These are phyloP conservation scores for Aspergillus vadensis DNA, from an alignment of 2,329 filamentous ascomycete genomes.

Conservation along the genomic window DNA sequence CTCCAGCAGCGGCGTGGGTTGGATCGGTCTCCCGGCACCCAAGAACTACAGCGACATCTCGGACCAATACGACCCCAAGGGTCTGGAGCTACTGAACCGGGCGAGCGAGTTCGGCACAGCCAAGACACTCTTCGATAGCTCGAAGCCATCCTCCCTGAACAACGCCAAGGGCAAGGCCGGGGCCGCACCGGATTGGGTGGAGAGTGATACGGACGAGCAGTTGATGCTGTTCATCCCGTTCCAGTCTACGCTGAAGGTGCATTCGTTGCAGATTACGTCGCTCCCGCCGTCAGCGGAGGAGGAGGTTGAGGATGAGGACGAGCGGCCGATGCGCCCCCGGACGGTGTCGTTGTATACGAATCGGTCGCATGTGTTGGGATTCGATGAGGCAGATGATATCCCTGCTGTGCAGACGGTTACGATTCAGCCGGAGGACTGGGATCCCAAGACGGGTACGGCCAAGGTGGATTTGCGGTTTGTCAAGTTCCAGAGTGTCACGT, in stretches of 20 bases:
- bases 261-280: slow-evolving; percentile 84
- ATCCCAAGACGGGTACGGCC: slow-evolving; percentile 68
- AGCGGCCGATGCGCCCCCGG: slow-evolving; percentile 76
- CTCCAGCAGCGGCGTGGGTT: slow-evolving; percentile 51
- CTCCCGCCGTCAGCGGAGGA: slow-evolving; percentile 56
- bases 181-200: slow-evolving; percentile 76
- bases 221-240: slow-evolving; percentile 91
- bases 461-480: slow-evolving; percentile 80
- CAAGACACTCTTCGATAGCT: slow-evolving; percentile 69
- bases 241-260: slow-evolving; percentile 82
- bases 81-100: slow-evolving; percentile 84
- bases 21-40: slow-evolving; percentile 75
- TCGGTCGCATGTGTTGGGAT: slow-evolving; percentile 84
- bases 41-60: slow-evolving; percentile 84
- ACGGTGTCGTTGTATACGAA: slow-evolving; percentile 87
- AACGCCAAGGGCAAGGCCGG: slow-evolving; percentile 53
- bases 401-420: slow-evolving; percentile 77
- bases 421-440: slow-evolving; percentile 77
- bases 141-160: slow-evolving; percentile 65
- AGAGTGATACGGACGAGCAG: slow-evolving; percentile 97
- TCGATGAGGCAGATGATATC: slow-evolving; percentile 89
- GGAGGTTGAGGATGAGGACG: slow-evolving; percentile 66
- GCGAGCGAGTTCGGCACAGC: slow-evolving; percentile 75
- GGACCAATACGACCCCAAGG: slow-evolving; percentile 74
- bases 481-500: slow-evolving; percentile 94